Evolutionary conservation across 108 stramenopile genomes (phyloP).

Genomic region (Licmophora abbreviata): DNA sequence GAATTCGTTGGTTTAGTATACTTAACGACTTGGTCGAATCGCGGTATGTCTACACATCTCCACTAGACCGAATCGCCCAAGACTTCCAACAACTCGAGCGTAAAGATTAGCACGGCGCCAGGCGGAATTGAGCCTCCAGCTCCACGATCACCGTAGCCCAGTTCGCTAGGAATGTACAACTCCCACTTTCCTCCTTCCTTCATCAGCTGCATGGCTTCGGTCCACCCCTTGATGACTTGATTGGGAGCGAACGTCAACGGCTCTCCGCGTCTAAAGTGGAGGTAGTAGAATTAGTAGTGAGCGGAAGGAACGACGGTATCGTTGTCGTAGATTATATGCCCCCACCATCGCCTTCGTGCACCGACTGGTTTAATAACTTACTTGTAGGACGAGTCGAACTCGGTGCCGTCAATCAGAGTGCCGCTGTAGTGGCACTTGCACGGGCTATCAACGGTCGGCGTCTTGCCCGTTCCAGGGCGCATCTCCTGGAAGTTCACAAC

Average conservation of each 20-base stretch:
- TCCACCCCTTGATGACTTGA: conserved; percentile 88
- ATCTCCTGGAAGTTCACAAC: too few species aligned
- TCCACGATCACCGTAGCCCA: conserved; percentile 88
- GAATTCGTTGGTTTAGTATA: too few species aligned
- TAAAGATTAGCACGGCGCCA: conserved; percentile 84
- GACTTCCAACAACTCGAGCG: conserved; percentile 84
- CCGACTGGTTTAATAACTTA: conserved; percentile 2
- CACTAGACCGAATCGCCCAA: too few species aligned
- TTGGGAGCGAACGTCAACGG: conserved; percentile 89
- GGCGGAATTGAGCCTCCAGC: conserved; percentile 65
- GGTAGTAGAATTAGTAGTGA: too few species aligned
- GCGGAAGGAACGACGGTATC: too few species aligned
- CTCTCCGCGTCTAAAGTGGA: too few species aligned
- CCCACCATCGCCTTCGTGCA: not conserved
- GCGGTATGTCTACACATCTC: too few species aligned
- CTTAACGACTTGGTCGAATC: not conserved
- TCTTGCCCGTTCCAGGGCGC: conserved; percentile 47
- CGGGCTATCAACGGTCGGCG: conserved; percentile 49
- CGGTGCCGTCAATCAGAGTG: conserved; percentile 84
- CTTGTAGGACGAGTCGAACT: conserved; percentile 88
- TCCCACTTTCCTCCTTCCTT: conserved; percentile 96
- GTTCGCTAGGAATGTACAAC: conserved; percentile 83
- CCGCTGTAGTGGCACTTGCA: conserved; percentile 88
- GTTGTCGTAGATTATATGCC: not conserved
- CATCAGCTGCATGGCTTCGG: conserved; percentile 96